Conservation (phyloP, 306 rosid species). For the Astragalus glycyphyllos region DNA sequence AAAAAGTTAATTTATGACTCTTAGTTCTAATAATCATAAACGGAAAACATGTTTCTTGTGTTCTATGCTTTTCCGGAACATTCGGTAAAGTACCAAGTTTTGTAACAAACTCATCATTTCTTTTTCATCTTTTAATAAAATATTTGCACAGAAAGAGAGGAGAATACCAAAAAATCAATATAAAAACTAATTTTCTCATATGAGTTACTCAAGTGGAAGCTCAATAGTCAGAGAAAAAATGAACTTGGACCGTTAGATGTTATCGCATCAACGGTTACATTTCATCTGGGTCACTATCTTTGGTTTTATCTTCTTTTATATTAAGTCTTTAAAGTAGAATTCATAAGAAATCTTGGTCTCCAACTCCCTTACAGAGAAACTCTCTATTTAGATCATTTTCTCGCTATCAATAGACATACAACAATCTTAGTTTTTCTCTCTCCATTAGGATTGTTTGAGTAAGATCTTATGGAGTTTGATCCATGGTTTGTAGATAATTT, state of each 20-base stretch:
- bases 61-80: conserved; percentile 19
- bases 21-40: not conserved
- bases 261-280: not conserved
- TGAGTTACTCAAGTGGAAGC: conserved; percentile 33
- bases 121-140: not conserved
- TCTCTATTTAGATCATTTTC: conserved; percentile 2
- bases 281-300: conserved; percentile 22
- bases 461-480: conserved; percentile 53
- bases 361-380: conserved; percentile 7
- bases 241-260: conserved; percentile 53
- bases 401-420: not conserved
- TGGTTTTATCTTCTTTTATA: not conserved
- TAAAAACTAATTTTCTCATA: not conserved
- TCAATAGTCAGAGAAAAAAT: conserved; percentile 52
- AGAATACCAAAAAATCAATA: not conserved
- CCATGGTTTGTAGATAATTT: conserved; percentile 22
- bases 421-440: conserved; percentile 21
- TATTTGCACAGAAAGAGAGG: not conserved
- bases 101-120: conserved; percentile 58
- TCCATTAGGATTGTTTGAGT: conserved; percentile 28
- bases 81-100: conserved; percentile 42
- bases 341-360: conserved; percentile 14
- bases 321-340: conserved; percentile 5
- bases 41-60: conserved; percentile 46
- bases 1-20: no score